Evolutionary conservation across 768 basidiomycete species (phyloP).

Genomic region (Terana coerulea): DNA sequence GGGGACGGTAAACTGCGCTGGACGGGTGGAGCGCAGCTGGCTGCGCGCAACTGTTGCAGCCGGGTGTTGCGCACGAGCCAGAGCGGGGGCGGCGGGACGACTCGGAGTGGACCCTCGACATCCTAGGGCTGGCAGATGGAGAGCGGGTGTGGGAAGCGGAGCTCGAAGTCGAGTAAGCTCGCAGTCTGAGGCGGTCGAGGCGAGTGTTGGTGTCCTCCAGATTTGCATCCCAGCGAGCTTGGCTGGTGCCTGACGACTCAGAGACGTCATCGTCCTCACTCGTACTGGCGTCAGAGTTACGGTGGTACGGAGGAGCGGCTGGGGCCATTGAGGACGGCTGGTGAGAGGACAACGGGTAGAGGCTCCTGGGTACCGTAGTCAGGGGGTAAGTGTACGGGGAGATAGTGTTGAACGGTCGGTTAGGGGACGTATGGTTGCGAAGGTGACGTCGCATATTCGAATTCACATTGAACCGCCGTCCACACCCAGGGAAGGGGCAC

Average conservation of each 20-base stretch:
- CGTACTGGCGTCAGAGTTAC: background rate
- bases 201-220: no score
- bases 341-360: background rate
- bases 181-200: background rate
- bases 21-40: background rate
- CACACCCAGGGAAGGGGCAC: conserved; percentile 72
- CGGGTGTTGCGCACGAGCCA: background rate
- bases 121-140: background rate
- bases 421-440: conserved; percentile 49
- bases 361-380: conserved; percentile 1
- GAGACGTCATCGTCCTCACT: background rate
- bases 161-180: background rate
- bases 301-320: background rate
- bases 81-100: background rate
- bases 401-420: conserved; percentile 9
- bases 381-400: conserved; percentile 11
- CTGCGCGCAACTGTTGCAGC: background rate
- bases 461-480: conserved; percentile 78
- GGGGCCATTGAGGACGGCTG: background rate
- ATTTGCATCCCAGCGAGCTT: background rate
- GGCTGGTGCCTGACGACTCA: background rate
- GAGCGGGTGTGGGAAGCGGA: background rate
- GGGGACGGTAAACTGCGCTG: background rate
- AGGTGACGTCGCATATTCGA: conserved; percentile 83
- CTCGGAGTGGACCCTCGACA: no score